These are phyloP conservation scores for Ustulina deusta DNA, from an alignment of 2,329 filamentous ascomycete genomes.

Conservation along the genomic window DNA sequence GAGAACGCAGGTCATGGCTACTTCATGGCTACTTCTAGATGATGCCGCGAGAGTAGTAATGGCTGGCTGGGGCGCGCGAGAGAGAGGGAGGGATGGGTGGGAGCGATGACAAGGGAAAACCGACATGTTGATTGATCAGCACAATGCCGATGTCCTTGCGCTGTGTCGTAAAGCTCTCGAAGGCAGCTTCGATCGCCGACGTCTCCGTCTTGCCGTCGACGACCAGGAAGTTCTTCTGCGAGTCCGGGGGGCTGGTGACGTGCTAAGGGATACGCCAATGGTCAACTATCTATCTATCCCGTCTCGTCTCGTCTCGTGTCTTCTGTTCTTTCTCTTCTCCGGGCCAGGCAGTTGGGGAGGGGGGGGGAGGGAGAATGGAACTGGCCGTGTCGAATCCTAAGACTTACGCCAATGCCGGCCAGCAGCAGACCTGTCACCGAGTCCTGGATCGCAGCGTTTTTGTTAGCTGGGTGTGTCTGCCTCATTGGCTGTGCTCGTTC, in stretches of 20 bases:
- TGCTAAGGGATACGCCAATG: too few relatives aligned
- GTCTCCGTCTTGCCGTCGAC: slow-evolving; percentile 95
- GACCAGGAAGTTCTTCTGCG: slow-evolving; percentile 97
- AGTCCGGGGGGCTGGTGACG: slow-evolving; percentile 87
- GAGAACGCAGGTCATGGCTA: background rate
- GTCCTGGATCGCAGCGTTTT: slow-evolving; percentile 69
- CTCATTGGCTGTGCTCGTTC: too few relatives aligned
- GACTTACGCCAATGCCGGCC: slow-evolving; percentile 86
- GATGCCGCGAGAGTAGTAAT: too few relatives aligned
- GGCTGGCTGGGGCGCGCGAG: too few relatives aligned
- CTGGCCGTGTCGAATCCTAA: background rate
- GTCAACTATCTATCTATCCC: background rate
- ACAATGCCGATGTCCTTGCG: slow-evolving; percentile 97
- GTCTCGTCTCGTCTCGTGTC: slow-evolving; percentile 2
- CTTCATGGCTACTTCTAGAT: too few relatives aligned
- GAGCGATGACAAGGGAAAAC: slow-evolving; percentile 45
- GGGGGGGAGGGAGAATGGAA: background rate
- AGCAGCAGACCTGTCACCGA: slow-evolving; percentile 96
- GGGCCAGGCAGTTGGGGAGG: too few relatives aligned
- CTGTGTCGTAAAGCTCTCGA: slow-evolving; percentile 87
- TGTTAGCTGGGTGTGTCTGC: slow-evolving; percentile 21
- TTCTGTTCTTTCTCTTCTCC: background rate
- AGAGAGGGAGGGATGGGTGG: background rate
- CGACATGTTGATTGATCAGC: slow-evolving; percentile 96
- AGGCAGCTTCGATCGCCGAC: slow-evolving; percentile 86